Base-by-base conservation (phyloP, 345 rosid species). In the Hypericum androsaemum region DNA sequence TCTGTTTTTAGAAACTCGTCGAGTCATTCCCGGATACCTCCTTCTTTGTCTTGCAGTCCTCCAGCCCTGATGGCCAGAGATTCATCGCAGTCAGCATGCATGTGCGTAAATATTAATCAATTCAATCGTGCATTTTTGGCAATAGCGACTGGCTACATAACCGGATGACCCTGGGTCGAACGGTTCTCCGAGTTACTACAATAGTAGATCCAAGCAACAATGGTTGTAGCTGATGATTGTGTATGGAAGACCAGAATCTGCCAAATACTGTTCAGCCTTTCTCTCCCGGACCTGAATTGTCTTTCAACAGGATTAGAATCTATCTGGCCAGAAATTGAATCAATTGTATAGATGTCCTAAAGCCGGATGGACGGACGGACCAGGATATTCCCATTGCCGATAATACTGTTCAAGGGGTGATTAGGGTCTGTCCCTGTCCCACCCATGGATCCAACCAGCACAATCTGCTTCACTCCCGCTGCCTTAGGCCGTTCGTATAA, bases 231-330 rank as follows among this genome's bases (percentile, higher is more conserved):
- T 87, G 77, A 92, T 81, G 44, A 92, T 92, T 32, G 98, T 92
- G 76, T 88, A 88, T 0, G 98, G 90, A 56, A 92, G 35, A 47
- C 96, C 89, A 22, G 89, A 85, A 59, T 92, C 96, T 42, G 88
- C 88, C 83, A 92, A 74, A 75, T 88, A 92, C 67, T 85, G 96
- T 76, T 92, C 98, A n/a, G 98, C 88, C 64, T 92, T 92, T 76
- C 98, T 83, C 81, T 92, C 87, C 98, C 98, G 87, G 12, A 88
- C 74, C 98, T 83, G 59, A 62, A 50, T 22, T 22, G 32, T 4
- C 4, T 22, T 22, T 4, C 32, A 22, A 22, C 1, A 22, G 32
- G 32, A 22, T 22, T 22, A 22, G 32, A 22, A 22, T 22, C 32
- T 22, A 22, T 22, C 32, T 22, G 32, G 1, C 32, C 32, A 22